A percentile compares a stretch with the other conserved stretches of the same genome.
Conservation (phyloP, 495 filamentous ascomycete species). For the Xanthoparmelia taractica region DNA sequence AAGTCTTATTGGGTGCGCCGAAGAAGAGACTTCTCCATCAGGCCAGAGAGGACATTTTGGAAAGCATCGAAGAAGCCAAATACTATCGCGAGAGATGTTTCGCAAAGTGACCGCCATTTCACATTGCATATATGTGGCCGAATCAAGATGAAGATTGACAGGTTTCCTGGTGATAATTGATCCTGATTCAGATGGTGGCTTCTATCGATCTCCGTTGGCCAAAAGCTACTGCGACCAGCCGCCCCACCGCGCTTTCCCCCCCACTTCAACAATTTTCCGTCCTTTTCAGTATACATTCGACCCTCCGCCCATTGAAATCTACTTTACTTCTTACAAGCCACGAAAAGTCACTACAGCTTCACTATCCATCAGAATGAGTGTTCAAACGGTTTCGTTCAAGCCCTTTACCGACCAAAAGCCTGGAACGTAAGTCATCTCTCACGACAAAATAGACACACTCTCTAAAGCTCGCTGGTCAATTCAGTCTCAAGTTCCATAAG, state of each 20-base stretch:
- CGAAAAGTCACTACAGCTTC: neutral
- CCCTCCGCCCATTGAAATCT: neutral
- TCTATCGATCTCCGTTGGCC: slow-evolving; percentile 5
- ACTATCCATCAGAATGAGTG: slow-evolving; percentile 48
- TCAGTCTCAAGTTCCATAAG: neutral
- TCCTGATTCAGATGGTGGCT: neutral
- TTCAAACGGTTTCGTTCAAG: slow-evolving; percentile 66
- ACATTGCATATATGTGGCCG: neutral
- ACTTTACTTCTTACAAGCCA: neutral
- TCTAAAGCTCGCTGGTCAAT: slow-evolving; percentile 26
- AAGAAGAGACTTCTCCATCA: slow-evolving; percentile 70
- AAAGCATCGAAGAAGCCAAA: slow-evolving; percentile 85
- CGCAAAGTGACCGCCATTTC: neutral
- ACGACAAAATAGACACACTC: slow-evolving; percentile 19
- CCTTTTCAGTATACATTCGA: neutral
- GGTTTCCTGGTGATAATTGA: neutral
- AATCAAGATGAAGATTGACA: neutral
- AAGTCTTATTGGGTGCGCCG: slow-evolving; percentile 53
- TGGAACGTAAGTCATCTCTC: slow-evolving; percentile 72
- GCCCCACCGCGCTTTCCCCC: slow-evolving; percentile 7
- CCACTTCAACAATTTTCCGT: slow-evolving; percentile 1
- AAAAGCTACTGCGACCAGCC: neutral
- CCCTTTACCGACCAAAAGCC: slow-evolving; percentile 95
- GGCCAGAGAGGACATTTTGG: slow-evolving; percentile 82
- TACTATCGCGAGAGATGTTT: slow-evolving; percentile 69